phyloP scores from a whole-genome alignment of 192 early-diverging fungal genomes.

The Podila clonocystis region DNA sequence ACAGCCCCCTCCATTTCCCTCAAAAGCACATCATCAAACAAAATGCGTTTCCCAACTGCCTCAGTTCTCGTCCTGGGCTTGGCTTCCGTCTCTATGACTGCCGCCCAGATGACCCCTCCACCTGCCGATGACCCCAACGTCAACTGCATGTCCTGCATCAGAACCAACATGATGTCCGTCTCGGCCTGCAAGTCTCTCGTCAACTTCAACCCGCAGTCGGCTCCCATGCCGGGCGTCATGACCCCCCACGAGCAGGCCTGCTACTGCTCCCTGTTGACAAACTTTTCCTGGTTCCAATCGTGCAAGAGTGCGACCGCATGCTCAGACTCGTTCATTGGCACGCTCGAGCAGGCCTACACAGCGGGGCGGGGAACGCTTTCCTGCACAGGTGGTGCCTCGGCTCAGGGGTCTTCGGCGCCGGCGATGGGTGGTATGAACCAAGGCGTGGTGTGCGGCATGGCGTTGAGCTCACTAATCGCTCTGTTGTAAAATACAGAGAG shows the following conservation, averaged over 20 bases:
- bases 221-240: not conserved
- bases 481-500: not conserved
- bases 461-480: not conserved
- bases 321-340: not conserved
- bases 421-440: not conserved
- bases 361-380: not conserved
- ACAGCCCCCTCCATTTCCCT: not conserved
- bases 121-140: not conserved
- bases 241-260: not conserved
- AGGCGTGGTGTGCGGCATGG: not conserved
- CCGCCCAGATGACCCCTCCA: not conserved
- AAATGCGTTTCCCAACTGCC: slow-evolving; percentile 16
- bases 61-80: slow-evolving; percentile 7
- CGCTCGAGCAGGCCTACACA: not conserved
- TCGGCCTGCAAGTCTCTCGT: not conserved
- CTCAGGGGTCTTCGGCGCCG: not conserved
- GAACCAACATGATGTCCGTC: not conserved
- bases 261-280: slow-evolving; percentile 3
- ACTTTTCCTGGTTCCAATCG: slow-evolving; percentile 1
- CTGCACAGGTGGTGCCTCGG: not conserved
- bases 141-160: not conserved
- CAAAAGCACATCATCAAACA: not conserved
- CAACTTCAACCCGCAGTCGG: not conserved
- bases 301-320: not conserved
- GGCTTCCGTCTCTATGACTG: slow-evolving; percentile 6